Base-by-base conservation (phyloP, 2,329 filamentous ascomycete species). In the Diaporthe vaccinii region DNA sequence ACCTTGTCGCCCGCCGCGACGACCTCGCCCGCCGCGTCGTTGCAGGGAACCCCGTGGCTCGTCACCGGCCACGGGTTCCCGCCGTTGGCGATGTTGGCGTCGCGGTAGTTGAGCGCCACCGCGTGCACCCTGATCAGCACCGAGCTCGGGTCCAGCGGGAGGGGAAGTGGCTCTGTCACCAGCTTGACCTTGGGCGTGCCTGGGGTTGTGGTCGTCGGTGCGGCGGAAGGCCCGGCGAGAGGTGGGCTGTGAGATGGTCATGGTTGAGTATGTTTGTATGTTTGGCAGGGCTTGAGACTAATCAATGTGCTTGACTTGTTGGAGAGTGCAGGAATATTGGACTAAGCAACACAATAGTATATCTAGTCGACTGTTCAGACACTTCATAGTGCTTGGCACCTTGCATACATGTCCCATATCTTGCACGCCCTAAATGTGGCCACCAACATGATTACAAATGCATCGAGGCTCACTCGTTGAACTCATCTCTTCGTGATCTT, bases 41-140 rank as follows among this genome's bases (percentile, higher is more conserved):
- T 53, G 51, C 51, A 53, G n/a, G n/a, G 51, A 0, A 53, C 25
- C n/a, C 51, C 51, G 51, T 28, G 51, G n/a, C n/a, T 25, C n/a
- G 51, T 83, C 5, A 86, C 82, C 0, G 83, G 83, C 83, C 83
- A 85, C 0, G 86, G 85, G 73, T 87, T 86, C 0, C 81, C 81
- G 14, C 83, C 83, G 72, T 84, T 82, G 34, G 81, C 78, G 58
- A 85, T 85, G 74, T 83, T 84, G 59, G 80, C 81, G 68, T 84
- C 83, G 8, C 82, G 77, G 67, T 82, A 84, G 76, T 84, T 84
- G 57, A 84, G 79, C 9, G 83, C 78, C 20, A 83, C 80, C 22
- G 83, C 81, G 46, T 80, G 79, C 4, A 84, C 78, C 67, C 82
- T 82, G 73, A 84, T 55, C 51, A 55, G 25, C n/a, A 55, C 51